A percentile compares a stretch with the other conserved stretches of the same genome.
phyloP scores from a whole-genome alignment of 768 basidiomycete species.

The Kwoniella europaea region DNA sequence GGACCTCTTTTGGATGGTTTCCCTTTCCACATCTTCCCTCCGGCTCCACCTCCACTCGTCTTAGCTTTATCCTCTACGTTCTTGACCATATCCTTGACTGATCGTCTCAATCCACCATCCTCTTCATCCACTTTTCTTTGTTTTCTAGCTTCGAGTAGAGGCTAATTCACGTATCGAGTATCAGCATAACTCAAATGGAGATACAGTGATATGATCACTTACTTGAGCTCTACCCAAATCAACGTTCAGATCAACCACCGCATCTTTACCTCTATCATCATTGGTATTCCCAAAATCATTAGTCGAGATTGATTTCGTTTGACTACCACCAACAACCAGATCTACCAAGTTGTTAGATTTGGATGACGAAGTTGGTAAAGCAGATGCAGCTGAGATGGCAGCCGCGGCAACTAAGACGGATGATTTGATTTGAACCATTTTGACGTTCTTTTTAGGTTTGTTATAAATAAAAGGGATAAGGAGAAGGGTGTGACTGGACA shows the following conservation, averaged over 20 bases:
- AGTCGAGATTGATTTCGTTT: not conserved
- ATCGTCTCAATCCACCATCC: slow-evolving; percentile 12
- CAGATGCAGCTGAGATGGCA: slow-evolving; percentile 23
- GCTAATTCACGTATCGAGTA: not conserved
- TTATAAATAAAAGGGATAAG: not conserved
- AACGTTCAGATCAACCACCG: slow-evolving; percentile 19
- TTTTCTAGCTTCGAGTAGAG: slow-evolving; percentile 15
- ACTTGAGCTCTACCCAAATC: slow-evolving; percentile 17
- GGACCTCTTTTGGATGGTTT: slow-evolving; percentile 17
- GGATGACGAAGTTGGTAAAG: slow-evolving; percentile 11
- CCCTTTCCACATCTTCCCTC: slow-evolving; percentile 19
- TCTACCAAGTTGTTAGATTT: slow-evolving; percentile 11
- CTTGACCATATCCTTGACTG: slow-evolving; percentile 22
- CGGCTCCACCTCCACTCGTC: not conserved
- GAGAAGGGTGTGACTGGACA: slow-evolving; percentile 11
- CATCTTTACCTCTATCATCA: not conserved
- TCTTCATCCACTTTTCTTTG: slow-evolving; percentile 10
- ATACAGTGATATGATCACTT: not conserved
- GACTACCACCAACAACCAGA: slow-evolving; percentile 12
- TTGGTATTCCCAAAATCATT: not conserved
- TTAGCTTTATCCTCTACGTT: slow-evolving; percentile 5
- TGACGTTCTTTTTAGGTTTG: not conserved
- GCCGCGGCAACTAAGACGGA: slow-evolving; percentile 26
- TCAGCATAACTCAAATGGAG: not conserved
- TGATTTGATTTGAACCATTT: slow-evolving; percentile 30